Evolutionary conservation across 1,284 basidiomycete genomes (phyloP), one percentile per base, ranked within the genome.

Genomic region (Golubevia sp.): DNA sequence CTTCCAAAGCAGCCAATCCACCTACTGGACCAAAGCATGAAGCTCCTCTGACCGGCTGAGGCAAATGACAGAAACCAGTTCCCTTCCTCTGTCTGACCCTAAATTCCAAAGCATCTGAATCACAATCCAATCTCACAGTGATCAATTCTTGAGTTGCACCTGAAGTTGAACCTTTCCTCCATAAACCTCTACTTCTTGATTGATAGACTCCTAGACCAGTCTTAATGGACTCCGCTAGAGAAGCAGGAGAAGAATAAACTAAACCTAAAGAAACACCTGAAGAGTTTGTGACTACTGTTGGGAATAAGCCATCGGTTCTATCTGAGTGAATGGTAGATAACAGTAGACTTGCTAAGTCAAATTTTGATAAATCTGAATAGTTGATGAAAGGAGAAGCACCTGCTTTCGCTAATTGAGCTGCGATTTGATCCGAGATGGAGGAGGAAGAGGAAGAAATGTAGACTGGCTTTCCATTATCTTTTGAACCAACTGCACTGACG

Each of bases 141-240:
- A 94, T 87, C 59, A 99, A 88, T 48, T 92, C 89, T 82, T 99
- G 97, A 0, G 91, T 94, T 7, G 95, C 91, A 24, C 97, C 97
- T 21, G 92, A 94, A 0, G 94, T 97, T 85, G 93, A 95, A 24
- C 97, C 97, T 84, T 99, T 99, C 66, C 92, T 88, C 97, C 97
- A 99, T 20, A 99, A 86, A 6, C 95, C 95, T 77, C 94, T 94
- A 18, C 83, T 84, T 69, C 97, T 90, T 20, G 94, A 97, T 83
- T 98, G 94, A 85, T 99, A 99, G 48, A 97, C 91, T 26, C 96
- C 97, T 76, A 91, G 91, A 34, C 94, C 93, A 1, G 93, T 91
- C 55, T 89, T 73, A 79, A 99, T 94, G 70, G 91, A 92, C 83
- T 95, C 92, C 66, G 88, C 89, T 69, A 99, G 88, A 2, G 93